Conservation (phyloP, 2,329 filamentous ascomycete genomes). For the Aspergillus transmontanensis region DNA sequence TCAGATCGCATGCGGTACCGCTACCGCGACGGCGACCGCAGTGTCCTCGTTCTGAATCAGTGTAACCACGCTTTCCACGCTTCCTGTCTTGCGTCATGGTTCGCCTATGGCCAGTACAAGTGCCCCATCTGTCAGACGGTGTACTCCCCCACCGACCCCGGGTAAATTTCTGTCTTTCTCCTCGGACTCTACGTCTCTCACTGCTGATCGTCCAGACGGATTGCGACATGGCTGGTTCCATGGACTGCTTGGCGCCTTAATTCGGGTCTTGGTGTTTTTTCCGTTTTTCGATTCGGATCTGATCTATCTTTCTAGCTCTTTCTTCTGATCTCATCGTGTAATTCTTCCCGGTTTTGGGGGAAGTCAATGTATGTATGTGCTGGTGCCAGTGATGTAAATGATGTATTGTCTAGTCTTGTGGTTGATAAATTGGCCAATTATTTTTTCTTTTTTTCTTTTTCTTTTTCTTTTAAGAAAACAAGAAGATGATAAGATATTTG, state of each 20-base stretch:
- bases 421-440: too few species aligned
- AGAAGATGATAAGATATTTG: neutral
- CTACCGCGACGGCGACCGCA: constrained; percentile 8
- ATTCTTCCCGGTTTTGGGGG: neutral
- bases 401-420: too few species aligned
- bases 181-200: neutral
- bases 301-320: neutral
- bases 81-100: constrained; percentile 33
- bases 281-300: neutral
- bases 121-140: constrained; percentile 35
- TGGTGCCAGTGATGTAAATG: neutral
- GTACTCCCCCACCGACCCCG: constrained; percentile 20
- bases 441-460: neutral
- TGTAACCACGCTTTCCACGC: constrained; percentile 35
- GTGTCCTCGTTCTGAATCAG: constrained; percentile 29
- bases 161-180: constrained; percentile 4
- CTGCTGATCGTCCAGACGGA: neutral
- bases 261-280: neutral
- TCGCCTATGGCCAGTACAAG: constrained; percentile 30
- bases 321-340: neutral
- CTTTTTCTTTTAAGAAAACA: too few species aligned
- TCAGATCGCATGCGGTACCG: neutral
- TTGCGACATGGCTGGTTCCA: neutral
- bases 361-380: neutral
- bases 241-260: neutral